Percentiles rank a stretch among this genome's conserved stretches.
These are phyloP conservation scores for Sporormia fimetaria DNA, from an alignment of 495 filamentous ascomycete species.

Conservation along the genomic window DNA sequence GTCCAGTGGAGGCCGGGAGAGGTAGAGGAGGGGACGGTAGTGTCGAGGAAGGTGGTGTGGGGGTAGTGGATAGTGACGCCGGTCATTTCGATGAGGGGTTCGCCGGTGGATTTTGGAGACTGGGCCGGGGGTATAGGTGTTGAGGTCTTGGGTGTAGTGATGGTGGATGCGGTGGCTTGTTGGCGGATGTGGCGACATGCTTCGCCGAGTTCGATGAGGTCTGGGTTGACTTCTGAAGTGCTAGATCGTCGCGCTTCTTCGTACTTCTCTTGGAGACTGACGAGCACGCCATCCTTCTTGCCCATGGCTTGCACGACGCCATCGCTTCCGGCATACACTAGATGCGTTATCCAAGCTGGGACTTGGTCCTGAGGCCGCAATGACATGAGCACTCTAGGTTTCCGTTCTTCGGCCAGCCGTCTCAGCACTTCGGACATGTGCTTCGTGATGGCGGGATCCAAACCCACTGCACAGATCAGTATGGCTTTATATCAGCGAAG, in stretches of 20 bases:
- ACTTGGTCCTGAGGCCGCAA: constrained; percentile 74
- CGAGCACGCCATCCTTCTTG: constrained; percentile 42
- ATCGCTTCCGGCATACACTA: constrained; percentile 53
- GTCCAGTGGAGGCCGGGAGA: constrained; percentile 66
- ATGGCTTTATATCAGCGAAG: not conserved
- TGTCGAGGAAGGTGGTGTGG: constrained; percentile 60
- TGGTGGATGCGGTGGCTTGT: constrained; percentile 6
- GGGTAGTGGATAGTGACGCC: constrained; percentile 72
- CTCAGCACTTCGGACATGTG: constrained; percentile 59
- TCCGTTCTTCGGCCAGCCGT: constrained; percentile 48
- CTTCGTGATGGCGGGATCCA: constrained; percentile 69
- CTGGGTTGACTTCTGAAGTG: not conserved
- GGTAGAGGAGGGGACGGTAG: constrained; percentile 37
- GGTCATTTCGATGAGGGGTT: constrained; percentile 74
- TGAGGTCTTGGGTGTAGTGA: no score
- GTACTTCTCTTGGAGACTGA: constrained; percentile 37
- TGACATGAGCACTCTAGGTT: constrained; percentile 62
- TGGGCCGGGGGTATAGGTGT: no score
- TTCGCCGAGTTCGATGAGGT: constrained; percentile 39
- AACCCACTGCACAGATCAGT: constrained; percentile 46
- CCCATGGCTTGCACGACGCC: constrained; percentile 48
- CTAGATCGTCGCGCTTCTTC: constrained; percentile 13
- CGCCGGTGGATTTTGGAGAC: no score
- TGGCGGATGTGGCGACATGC: constrained; percentile 36
- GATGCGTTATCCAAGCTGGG: constrained; percentile 81